Percentiles rank a stretch among this genome's conserved stretches.
Evolutionary conservation across 2,329 filamentous ascomycete species (phyloP).

Genomic region (Scolecobasidium constrictum): DNA sequence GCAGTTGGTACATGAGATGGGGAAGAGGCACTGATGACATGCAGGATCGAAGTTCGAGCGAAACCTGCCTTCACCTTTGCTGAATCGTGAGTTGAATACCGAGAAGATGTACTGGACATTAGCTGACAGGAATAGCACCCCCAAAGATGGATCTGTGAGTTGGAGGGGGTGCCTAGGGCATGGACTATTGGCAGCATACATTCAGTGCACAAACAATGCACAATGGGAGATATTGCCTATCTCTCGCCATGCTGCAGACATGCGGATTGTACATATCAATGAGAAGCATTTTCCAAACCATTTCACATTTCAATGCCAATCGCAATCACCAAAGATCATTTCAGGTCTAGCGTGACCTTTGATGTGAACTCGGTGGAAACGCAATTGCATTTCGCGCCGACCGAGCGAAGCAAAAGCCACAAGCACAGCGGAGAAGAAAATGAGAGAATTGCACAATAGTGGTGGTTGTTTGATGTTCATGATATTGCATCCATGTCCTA

Average conservation of each 20-base stretch:
- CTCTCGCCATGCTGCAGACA: background rate
- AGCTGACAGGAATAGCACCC: constrained; percentile 11
- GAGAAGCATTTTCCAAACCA: no score
- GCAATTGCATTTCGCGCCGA: no score
- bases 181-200: background rate
- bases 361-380: no score
- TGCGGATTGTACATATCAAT: background rate
- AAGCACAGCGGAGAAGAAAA: no score
- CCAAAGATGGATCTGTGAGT: constrained; percentile 11
- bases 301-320: no score
- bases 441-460: no score
- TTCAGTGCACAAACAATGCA: background rate
- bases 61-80: constrained; percentile 70
- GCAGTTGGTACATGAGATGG: constrained; percentile 8
- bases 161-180: background rate
- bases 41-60: constrained; percentile 91
- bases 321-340: no score
- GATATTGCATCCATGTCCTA: constrained; percentile 35
- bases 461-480: no score
- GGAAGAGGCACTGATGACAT: constrained; percentile 1
- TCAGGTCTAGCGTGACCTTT: no score
- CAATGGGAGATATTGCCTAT: background rate
- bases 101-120: no score
- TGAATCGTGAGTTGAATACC: constrained; percentile 58
- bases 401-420: no score